Percentiles rank a stretch among this genome's conserved stretches.
phyloP scores from a whole-genome alignment of 2,329 filamentous ascomycete species.

The Periglandula ipomoeae region DNA sequence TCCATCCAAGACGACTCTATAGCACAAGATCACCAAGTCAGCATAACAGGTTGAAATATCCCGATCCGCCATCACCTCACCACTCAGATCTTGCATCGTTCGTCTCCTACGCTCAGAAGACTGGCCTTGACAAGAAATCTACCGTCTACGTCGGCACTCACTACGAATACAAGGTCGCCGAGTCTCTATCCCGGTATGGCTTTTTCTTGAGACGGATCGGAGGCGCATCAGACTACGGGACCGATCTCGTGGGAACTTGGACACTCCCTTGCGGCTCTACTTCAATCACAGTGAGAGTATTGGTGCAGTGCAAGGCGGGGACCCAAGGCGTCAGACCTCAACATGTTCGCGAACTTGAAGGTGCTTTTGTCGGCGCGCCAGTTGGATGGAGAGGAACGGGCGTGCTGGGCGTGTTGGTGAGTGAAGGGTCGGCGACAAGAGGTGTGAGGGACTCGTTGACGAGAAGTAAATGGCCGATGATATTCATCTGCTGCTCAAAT shows the following conservation, averaged over 20 bases:
- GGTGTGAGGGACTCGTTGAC: slow-evolving; percentile 67
- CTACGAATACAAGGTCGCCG: slow-evolving; percentile 64
- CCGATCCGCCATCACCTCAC: slow-evolving; percentile 34
- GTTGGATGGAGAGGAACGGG: slow-evolving; percentile 57
- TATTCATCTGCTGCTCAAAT: slow-evolving; percentile 53
- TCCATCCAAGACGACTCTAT: not conserved
- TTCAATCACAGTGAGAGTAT: slow-evolving; percentile 30
- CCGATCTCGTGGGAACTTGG: slow-evolving; percentile 69
- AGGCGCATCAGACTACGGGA: slow-evolving; percentile 57
- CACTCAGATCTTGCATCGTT: slow-evolving; percentile 60
- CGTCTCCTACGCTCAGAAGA: slow-evolving; percentile 50
- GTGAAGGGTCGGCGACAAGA: slow-evolving; percentile 61
- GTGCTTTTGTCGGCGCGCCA: slow-evolving; percentile 66
- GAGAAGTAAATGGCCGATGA: slow-evolving; percentile 60
- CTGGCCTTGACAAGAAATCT: slow-evolving; percentile 42
- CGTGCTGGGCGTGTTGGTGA: slow-evolving; percentile 63
- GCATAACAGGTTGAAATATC: slow-evolving; percentile 24
- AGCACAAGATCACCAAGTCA: not conserved
- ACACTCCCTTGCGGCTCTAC: slow-evolving; percentile 31
- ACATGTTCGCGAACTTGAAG: slow-evolving; percentile 67
- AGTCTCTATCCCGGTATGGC: slow-evolving; percentile 47
- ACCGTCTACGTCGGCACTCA: slow-evolving; percentile 62
- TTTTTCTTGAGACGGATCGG: slow-evolving; percentile 60
- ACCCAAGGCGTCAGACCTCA: slow-evolving; percentile 43
- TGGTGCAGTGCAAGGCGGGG: slow-evolving; percentile 63